These are phyloP conservation scores for Talaromyces sp. DNA, from an alignment of 2,329 filamentous ascomycete species.

Conservation along the genomic window DNA sequence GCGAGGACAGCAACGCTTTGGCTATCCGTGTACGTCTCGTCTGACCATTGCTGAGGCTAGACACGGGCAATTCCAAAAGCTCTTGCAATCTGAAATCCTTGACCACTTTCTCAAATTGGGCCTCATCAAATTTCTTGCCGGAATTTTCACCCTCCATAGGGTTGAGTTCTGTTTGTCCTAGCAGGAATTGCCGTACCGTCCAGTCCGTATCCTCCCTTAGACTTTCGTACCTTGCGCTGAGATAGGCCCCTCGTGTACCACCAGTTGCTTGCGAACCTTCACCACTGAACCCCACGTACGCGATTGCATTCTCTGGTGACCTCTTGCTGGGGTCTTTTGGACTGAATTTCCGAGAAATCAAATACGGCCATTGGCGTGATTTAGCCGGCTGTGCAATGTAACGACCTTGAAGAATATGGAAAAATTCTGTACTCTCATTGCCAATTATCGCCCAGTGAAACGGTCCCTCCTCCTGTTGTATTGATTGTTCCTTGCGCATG, in stretches of 20 bases:
- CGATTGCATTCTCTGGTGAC: constrained; percentile 66
- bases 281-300: constrained; percentile 86
- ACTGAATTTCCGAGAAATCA: constrained; percentile 62
- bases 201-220: constrained; percentile 83
- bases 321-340: constrained; percentile 50
- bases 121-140: constrained; percentile 37
- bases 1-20: constrained; percentile 72
- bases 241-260: constrained; percentile 65
- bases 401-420: constrained; percentile 73
- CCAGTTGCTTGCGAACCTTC: constrained; percentile 56
- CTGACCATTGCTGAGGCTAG: constrained; percentile 91
- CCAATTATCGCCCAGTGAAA: constrained; percentile 74
- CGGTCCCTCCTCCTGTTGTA: constrained; percentile 48
- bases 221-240: constrained; percentile 88
- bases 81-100: constrained; percentile 64
- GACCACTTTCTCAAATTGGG: constrained; percentile 59
- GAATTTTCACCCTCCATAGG: constrained; percentile 55
- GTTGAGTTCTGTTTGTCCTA: constrained; percentile 80
- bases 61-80: constrained; percentile 75
- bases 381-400: constrained; percentile 72
- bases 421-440: constrained; percentile 76
- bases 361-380: constrained; percentile 73
- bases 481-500: constrained; percentile 13
- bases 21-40: constrained; percentile 83
- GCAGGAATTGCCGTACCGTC: constrained; percentile 74